Base-by-base conservation (phyloP, 306 rosid species). In the Astragalus membranaceus region DNA sequence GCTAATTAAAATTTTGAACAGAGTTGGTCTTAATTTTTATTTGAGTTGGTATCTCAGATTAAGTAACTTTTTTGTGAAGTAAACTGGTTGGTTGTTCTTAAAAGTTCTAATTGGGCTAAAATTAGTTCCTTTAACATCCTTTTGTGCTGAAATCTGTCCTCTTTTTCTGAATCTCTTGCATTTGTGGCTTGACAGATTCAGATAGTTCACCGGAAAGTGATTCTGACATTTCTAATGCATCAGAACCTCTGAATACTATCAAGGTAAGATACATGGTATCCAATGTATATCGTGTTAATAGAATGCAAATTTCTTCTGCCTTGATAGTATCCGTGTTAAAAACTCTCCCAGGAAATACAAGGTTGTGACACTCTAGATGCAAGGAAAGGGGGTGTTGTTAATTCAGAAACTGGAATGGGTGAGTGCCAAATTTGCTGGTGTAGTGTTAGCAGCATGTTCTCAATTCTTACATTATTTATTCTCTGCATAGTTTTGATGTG, bases 201-300 rank as follows among this genome's bases (percentile, higher is more conserved):
- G 88, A 61, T 73, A 78, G 86, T 73, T 79, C 88, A 8, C 77
- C 91, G n/a, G 85, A 75, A 47, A 87, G 96, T 84, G 96, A 85
- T 43, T 66, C 82, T 13, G 84, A 82, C 70, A 82, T 79, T 32
- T 79, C 74, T 49, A 85, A 88, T 79, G 81, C 78, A 72, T 57
- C 83, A 30, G 85, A 64, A 51, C 65, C 83, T 55, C 39, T 7
- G 62, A 78, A 47, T 54, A 78, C 80, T 69, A 74, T 70, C 41
- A 82, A 90, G 89, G 96, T 87, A 15, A 43, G 70, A 56, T 64
- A 54, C 50, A 2, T 37, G 48, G 49, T 3, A 43, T 52, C 76
- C 12, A 23, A 12, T 70, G 32, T 48, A n/a, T 48, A n/a, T n/a
- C 59, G 13, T 57, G 32, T 75, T 23, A 41, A 29, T 8, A 35